Conservation (phyloP, 257 asterid species). For the Buddleja alternifolia region DNA sequence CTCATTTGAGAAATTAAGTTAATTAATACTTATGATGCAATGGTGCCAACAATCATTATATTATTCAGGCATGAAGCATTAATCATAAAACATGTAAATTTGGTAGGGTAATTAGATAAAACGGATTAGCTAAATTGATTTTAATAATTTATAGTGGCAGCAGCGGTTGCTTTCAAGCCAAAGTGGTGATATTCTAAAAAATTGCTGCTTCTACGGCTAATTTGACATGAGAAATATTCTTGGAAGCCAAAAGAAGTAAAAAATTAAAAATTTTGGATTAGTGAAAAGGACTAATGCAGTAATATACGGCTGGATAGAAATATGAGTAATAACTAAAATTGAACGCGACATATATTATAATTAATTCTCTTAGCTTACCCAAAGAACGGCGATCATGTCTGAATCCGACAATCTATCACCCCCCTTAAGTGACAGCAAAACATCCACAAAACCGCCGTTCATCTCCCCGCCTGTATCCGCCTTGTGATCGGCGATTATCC, state of each 20-base stretch:
- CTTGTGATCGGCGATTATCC: conserved; percentile 54
- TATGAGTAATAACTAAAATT: not conserved
- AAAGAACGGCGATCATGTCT: conserved; percentile 84
- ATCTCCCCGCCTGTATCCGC: conserved; percentile 15
- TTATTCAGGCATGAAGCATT: too few species aligned
- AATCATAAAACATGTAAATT: too few species aligned
- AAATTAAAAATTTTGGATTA: conserved; percentile 28
- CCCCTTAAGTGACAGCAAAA: conserved; percentile 63
- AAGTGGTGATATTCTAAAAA: conserved; percentile 4
- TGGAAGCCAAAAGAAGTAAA: not conserved
- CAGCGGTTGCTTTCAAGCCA: conserved; percentile 23
- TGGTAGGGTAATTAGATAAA: too few species aligned
- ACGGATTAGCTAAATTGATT: too few species aligned
- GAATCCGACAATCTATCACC: conserved; percentile 60
- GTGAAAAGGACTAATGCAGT: conserved; percentile 41
- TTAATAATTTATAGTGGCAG: not conserved
- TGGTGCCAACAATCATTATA: too few species aligned
- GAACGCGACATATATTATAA: not conserved
- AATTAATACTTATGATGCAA: too few species aligned
- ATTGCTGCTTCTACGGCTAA: conserved; percentile 20
- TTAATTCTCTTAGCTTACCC: conserved; percentile 68
- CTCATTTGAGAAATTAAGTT: too few species aligned
- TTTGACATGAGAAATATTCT: conserved; percentile 23
- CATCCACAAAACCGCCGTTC: conserved; percentile 59
- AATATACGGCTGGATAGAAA: not conserved